A percentile compares a stretch with the other conserved stretches of the same genome.
Evolutionary conservation across 163 green algal species (phyloP).

Genomic region (Chlamydomonas reinhardtii): DNA sequence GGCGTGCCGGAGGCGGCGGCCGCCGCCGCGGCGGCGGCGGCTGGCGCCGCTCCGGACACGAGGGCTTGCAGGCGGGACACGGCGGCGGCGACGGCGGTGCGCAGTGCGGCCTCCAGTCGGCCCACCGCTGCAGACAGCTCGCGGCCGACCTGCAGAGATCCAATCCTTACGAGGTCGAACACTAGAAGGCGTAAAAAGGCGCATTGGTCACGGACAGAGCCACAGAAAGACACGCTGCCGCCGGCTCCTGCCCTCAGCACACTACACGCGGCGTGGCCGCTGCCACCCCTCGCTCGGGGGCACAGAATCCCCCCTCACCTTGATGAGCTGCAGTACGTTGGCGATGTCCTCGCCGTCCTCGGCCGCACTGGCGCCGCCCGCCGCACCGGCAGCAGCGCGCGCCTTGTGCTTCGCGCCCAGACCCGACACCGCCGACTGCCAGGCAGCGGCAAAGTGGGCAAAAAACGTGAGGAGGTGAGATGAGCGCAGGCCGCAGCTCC

Average conservation of each 20-base stretch:
- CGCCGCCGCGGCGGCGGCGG: background rate
- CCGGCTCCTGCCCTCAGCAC: too few relatives aligned
- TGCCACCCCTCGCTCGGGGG: too few relatives aligned
- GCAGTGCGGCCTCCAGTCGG: slow-evolving; percentile 48
- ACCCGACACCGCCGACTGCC: slow-evolving; percentile 8
- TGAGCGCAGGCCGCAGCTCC: too few relatives aligned
- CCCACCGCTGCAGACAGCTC: slow-evolving; percentile 28
- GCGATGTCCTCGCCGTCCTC: slow-evolving; percentile 43
- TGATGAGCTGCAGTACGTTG: slow-evolving; percentile 46
- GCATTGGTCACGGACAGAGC: too few relatives aligned
- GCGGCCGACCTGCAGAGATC: slow-evolving; percentile 30
- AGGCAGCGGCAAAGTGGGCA: too few relatives aligned
- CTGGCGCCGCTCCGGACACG: background rate
- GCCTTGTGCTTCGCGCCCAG: slow-evolving; percentile 14
- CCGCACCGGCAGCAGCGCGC: background rate
- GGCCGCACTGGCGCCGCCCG: background rate
- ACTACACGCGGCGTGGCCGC: too few relatives aligned
- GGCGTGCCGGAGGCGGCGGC: background rate
- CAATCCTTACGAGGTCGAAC: too few relatives aligned
- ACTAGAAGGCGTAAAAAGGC: too few relatives aligned
- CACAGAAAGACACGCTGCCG: too few relatives aligned
- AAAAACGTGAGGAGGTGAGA: too few relatives aligned
- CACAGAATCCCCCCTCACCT: background rate
- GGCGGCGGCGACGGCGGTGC: slow-evolving; percentile 37
- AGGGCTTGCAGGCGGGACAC: slow-evolving; percentile 41